These are phyloP conservation scores for Botryotinia narcissicola DNA, from an alignment of 2,329 filamentous ascomycete species.

Conservation along the genomic window DNA sequence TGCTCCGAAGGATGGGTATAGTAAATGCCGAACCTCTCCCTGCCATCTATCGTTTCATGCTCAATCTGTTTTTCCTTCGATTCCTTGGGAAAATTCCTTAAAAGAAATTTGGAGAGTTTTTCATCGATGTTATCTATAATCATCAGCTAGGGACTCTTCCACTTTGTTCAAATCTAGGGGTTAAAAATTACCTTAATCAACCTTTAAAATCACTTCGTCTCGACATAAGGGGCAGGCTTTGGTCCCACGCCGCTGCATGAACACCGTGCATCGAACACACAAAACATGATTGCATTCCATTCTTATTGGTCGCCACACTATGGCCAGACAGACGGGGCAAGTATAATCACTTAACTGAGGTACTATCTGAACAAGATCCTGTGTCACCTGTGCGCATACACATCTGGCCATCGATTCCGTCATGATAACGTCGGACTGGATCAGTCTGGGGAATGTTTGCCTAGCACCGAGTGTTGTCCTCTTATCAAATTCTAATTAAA, in stretches of 20 bases:
- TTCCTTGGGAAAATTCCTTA: constrained; percentile 72
- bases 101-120: constrained; percentile 65
- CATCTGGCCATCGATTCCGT: constrained; percentile 69
- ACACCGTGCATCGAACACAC: constrained; percentile 79
- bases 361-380: constrained; percentile 68
- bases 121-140: constrained; percentile 67
- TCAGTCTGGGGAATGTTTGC: constrained; percentile 56
- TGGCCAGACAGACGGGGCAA: constrained; percentile 75
- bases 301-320: constrained; percentile 79
- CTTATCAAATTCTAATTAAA: constrained; percentile 73
- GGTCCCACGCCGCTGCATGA: constrained; percentile 70
- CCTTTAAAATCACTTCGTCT: constrained; percentile 65
- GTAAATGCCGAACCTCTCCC: constrained; percentile 67
- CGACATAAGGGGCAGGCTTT: constrained; percentile 75
- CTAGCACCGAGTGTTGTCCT: constrained; percentile 71
- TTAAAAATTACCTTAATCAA: constrained; percentile 56
- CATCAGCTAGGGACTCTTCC: background rate
- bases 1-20: constrained; percentile 47
- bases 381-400: constrained; percentile 71
- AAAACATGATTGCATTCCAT: constrained; percentile 74
- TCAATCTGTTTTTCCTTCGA: constrained; percentile 64
- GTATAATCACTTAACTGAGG: constrained; percentile 82
- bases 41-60: constrained; percentile 73
- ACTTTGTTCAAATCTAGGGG: background rate
- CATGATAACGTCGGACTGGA: constrained; percentile 60